Percentiles rank a stretch among this genome's conserved stretches.
Evolutionary conservation across 345 rosid species (phyloP).

Genomic region (Corymbia maculata): DNA sequence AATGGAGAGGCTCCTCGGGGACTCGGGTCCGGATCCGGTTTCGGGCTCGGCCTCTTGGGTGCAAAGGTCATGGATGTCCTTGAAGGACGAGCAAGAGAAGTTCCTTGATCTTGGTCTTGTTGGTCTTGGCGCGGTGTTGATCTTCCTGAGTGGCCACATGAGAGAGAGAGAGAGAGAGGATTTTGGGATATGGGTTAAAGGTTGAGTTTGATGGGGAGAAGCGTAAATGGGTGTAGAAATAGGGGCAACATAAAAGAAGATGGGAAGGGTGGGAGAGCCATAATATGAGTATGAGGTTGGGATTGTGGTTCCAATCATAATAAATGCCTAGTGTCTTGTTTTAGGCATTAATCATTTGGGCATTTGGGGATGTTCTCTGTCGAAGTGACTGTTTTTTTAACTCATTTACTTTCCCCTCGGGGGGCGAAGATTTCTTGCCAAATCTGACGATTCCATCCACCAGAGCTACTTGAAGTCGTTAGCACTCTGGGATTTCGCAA

Average conservation of each 20-base stretch:
- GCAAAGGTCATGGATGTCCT: conserved; percentile 32
- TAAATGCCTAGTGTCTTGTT: background rate
- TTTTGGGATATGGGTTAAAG: background rate
- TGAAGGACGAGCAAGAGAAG: conserved; percentile 44
- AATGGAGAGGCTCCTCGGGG: conserved; percentile 23
- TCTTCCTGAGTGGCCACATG: conserved; percentile 37
- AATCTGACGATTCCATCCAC: background rate
- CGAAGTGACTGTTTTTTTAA: background rate
- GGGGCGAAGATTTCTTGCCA: background rate
- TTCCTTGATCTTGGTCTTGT: conserved; percentile 9
- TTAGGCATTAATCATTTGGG: background rate
- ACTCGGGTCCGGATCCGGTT: background rate
- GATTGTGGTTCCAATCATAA: background rate
- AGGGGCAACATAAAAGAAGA: background rate
- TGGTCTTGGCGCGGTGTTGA: background rate
- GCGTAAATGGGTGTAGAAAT: background rate
- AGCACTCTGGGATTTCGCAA: background rate
- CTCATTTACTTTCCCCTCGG: background rate
- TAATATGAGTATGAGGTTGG: background rate
- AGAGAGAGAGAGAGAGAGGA: background rate
- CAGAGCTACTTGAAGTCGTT: background rate
- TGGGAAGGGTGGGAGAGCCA: background rate
- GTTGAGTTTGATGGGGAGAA: background rate
- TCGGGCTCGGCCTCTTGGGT: conserved; percentile 1
- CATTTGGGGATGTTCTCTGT: background rate